Conservation (phyloP, 2,329 filamentous ascomycete genomes). For the Chrysoporthe austroafricana region DNA sequence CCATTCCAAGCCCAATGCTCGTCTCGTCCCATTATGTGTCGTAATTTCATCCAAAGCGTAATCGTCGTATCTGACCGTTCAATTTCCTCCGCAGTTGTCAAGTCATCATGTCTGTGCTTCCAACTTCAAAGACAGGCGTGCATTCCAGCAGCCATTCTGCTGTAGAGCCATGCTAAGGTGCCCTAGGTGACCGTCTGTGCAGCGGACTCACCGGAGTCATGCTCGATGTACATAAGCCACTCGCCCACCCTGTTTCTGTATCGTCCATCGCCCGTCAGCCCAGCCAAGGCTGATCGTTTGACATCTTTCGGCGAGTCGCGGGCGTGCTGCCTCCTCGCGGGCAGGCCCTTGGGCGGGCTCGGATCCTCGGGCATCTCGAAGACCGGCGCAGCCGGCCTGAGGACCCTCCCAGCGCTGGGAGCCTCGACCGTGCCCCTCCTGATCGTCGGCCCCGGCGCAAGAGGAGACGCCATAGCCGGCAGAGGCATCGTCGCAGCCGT, state of each 20-base stretch:
- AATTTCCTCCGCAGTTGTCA: background rate
- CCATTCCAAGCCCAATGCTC: constrained; percentile 4
- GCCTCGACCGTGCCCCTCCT: constrained; percentile 47
- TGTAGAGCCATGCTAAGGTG: background rate
- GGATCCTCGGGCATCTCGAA: constrained; percentile 40
- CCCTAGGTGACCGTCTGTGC: constrained; percentile 9
- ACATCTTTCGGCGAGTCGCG: constrained; percentile 42
- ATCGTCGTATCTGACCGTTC: background rate
- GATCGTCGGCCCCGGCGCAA: constrained; percentile 38
- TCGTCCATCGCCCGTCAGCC: constrained; percentile 48
- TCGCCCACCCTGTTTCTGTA: constrained; percentile 53
- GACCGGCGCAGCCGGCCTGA: constrained; percentile 20
- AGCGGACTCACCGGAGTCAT: constrained; percentile 43
- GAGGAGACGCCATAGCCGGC: constrained; percentile 41
- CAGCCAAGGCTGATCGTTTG: constrained; percentile 44
- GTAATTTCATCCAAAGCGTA: constrained; percentile 11
- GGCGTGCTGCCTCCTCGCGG: constrained; percentile 34
- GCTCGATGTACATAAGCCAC: constrained; percentile 53
- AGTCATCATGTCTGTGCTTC: background rate
- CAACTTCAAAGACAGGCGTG: background rate
- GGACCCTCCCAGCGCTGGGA: constrained; percentile 33
- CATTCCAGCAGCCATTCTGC: background rate
- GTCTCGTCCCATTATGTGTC: constrained; percentile 1
- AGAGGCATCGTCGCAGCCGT: constrained; percentile 38
- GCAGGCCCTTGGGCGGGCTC: constrained; percentile 34